Percentiles rank a stretch among this genome's conserved stretches.
These are phyloP conservation scores for Pelagophyceae sp. DNA, from an alignment of 352 stramenopile species.

Conservation along the genomic window DNA sequence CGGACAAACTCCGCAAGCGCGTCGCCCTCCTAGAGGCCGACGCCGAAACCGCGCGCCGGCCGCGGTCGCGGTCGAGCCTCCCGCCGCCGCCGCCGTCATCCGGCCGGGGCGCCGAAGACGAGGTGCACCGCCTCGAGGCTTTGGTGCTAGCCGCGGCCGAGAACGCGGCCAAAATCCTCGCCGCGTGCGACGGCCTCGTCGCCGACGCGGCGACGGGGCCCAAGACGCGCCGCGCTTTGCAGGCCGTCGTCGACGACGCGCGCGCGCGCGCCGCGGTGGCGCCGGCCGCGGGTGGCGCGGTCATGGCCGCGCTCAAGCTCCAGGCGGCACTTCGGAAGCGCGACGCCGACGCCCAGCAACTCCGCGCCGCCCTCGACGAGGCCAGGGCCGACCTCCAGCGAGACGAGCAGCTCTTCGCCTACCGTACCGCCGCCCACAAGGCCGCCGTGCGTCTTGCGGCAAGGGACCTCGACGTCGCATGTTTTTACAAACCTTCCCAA, in stretches of 20 bases:
- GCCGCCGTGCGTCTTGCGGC: no score
- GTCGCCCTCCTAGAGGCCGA: not conserved
- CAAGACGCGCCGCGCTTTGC: not conserved
- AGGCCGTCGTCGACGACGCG: not conserved
- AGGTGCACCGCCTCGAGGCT: no score
- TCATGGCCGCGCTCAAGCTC: not conserved
- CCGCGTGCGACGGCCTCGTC: not conserved
- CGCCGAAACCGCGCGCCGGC: not conserved
- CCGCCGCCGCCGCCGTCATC: not conserved
- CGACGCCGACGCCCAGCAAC: not conserved
- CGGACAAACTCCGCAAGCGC: not conserved
- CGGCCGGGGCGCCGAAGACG: not conserved
- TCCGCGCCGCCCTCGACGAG: not conserved
- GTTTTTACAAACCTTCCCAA: no score
- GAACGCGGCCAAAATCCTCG: not conserved
- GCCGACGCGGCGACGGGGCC: not conserved
- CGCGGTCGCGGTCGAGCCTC: not conserved
- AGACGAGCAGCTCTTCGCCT: constrained; percentile 14
- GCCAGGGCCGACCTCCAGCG: not conserved
- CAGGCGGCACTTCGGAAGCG: not conserved
- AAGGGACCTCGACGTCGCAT: no score
- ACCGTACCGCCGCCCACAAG: not conserved
- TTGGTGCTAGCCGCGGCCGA: not conserved
- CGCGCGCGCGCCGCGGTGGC: not conserved
- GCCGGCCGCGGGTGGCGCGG: not conserved